These are phyloP conservation scores for Colletotrichum chlorophyti DNA, from an alignment of 2,329 filamentous ascomycete genomes.

Conservation along the genomic window DNA sequence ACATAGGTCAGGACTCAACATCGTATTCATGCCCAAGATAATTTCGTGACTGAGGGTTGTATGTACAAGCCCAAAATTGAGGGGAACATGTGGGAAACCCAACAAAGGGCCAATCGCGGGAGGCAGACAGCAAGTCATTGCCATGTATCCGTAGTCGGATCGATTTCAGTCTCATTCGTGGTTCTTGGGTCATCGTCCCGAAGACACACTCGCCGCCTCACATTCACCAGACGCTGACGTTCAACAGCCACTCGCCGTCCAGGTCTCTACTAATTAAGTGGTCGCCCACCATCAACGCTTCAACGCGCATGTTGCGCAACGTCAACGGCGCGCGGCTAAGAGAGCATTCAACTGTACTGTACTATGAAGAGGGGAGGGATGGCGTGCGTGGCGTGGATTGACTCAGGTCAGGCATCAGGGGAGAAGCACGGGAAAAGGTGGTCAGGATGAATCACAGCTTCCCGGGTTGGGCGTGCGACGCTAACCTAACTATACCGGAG, in stretches of 20 bases:
- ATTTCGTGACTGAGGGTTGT: not conserved
- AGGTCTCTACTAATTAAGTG: not conserved
- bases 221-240: no score
- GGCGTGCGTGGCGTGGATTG: conserved; percentile 18
- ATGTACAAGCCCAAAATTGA: not conserved
- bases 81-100: not conserved
- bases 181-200: no score
- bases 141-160: no score
- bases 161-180: no score
- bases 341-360: not conserved
- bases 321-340: not conserved
- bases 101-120: no score
- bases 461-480: not conserved
- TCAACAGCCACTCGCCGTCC: no score
- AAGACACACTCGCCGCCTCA: no score
- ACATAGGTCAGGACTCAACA: conserved; percentile 15
- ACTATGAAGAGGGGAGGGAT: not conserved
- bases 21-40: not conserved
- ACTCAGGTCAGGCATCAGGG: conserved; percentile 13
- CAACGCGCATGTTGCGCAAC: conserved; percentile 4
- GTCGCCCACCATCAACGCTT: not conserved
- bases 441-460: not conserved
- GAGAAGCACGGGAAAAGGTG: not conserved
- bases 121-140: no score
- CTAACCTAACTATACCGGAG: no score